Evolutionary conservation across 257 asterid species (phyloP), one percentile per base, ranked within the genome.

Genomic region (Nicotiana paniculata): DNA sequence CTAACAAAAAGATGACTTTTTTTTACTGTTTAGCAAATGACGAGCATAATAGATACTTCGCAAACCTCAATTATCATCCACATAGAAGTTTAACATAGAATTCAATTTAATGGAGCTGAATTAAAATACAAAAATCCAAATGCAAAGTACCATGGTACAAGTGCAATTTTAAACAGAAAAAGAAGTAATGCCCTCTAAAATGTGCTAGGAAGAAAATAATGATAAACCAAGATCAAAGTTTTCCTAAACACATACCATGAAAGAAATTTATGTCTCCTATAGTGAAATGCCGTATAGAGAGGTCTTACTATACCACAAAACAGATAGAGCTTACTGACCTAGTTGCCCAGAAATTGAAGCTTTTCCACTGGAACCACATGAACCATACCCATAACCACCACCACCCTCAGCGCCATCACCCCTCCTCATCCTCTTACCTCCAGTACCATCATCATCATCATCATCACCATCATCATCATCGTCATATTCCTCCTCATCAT

Each of bases 311-410:
- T 43, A 43, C 51, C 51, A 43, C 0, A 9, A 9, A 9, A 43
- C 51, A 43, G 51, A 62, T 21, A 26, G 7, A 74, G 15, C 63
- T 7, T 51, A 74, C 79, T 74, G 6, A 74, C 79, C 79, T 26
- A 75, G 8, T 48, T 75, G 79, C 63, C 63, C 79, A 15, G 79
- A 75, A 75, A 87, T 66, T 3, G 93, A 90, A 2, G 88, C 88
- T 83, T 90, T 92, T 77, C 92, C 97, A 58, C 87, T 85, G 0
- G 90, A 88, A 79, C 87, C 84, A 18, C 91, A 90, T 0, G 93
- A 90, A 85, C 90, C 95, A 85, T 90, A 90, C 37, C 93, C 93
- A 87, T 91, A 92, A 2, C 88, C 96, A 2, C 89, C 96, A 82
- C 89, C 85, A 30, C 83, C 97, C 83, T 90, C 95, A 13, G 70